phyloP scores from a whole-genome alignment of 129 eudicot genomes.

The Flaveria bidentis region DNA sequence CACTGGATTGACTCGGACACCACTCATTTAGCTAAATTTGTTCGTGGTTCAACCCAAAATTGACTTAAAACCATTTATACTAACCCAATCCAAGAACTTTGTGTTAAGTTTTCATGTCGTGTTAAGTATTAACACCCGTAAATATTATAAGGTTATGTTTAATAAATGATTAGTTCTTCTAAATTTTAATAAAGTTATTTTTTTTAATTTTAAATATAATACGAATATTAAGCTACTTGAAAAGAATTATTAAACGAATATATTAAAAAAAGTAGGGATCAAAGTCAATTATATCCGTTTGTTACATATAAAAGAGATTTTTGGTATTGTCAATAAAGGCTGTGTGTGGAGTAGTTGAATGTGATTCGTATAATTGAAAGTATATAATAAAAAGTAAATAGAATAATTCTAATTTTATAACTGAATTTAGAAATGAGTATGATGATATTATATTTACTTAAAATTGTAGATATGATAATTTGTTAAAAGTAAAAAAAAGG shows the following conservation, averaged over 20 bases:
- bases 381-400: not conserved
- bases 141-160: not conserved
- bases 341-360: not conserved
- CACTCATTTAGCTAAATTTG: too few relatives aligned
- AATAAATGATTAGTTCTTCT: not conserved
- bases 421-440: not conserved
- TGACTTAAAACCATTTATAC: too few relatives aligned
- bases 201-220: not conserved
- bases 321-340: conserved; percentile 5
- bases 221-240: not conserved
- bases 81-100: too few relatives aligned
- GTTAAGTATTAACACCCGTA: too few relatives aligned
- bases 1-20: too few relatives aligned
- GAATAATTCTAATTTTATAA: not conserved
- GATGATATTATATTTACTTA: not conserved
- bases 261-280: not conserved
- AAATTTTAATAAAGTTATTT: too few relatives aligned
- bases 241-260: not conserved
- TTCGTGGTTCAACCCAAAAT: too few relatives aligned
- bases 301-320: not conserved
- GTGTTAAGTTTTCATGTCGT: too few relatives aligned
- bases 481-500: not conserved
- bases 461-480: not conserved
- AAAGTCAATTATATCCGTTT: not conserved
- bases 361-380: not conserved